Evolutionary conservation across 2,329 filamentous ascomycete species (phyloP).

Genomic region (Plectosphaerella plurivora): DNA sequence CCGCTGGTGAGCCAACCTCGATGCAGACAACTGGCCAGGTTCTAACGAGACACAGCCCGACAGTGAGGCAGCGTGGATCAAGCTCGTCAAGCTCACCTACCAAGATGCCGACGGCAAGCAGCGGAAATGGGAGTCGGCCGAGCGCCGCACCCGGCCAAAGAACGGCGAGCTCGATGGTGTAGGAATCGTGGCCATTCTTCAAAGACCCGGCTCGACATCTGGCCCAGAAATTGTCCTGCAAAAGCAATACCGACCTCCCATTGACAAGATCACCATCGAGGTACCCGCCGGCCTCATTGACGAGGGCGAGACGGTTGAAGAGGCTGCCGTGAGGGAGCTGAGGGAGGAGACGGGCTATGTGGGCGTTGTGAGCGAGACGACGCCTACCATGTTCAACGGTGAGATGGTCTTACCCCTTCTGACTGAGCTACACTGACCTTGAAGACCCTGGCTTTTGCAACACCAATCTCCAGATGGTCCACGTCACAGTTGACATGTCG

Average conservation of each 20-base stretch:
- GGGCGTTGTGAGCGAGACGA: slow-evolving; percentile 49
- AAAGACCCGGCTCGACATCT: slow-evolving; percentile 32
- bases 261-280: slow-evolving; percentile 57
- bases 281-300: slow-evolving; percentile 62
- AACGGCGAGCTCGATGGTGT: slow-evolving; percentile 65
- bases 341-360: slow-evolving; percentile 65
- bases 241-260: slow-evolving; percentile 62
- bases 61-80: slow-evolving; percentile 55
- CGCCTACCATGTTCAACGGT: slow-evolving; percentile 63
- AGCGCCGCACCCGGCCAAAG: slow-evolving; percentile 63
- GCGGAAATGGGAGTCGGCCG: slow-evolving; percentile 68
- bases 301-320: slow-evolving; percentile 54
- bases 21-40: neutral
- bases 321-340: slow-evolving; percentile 60
- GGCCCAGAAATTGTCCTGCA: slow-evolving; percentile 58
- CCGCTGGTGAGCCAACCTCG: slow-evolving; percentile 33
- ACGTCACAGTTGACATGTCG: slow-evolving; percentile 67
- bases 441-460: slow-evolving; percentile 61
- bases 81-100: slow-evolving; percentile 60
- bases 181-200: slow-evolving; percentile 66
- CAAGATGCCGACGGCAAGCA: slow-evolving; percentile 54
- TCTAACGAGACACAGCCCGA: slow-evolving; percentile 30
- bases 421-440: neutral
- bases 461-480: slow-evolving; percentile 65
- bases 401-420: neutral